Percentiles rank a stretch among this genome's conserved stretches.
These are phyloP conservation scores for Ophiosphaerella korrae DNA, from an alignment of 2,329 filamentous ascomycete species.

Conservation along the genomic window DNA sequence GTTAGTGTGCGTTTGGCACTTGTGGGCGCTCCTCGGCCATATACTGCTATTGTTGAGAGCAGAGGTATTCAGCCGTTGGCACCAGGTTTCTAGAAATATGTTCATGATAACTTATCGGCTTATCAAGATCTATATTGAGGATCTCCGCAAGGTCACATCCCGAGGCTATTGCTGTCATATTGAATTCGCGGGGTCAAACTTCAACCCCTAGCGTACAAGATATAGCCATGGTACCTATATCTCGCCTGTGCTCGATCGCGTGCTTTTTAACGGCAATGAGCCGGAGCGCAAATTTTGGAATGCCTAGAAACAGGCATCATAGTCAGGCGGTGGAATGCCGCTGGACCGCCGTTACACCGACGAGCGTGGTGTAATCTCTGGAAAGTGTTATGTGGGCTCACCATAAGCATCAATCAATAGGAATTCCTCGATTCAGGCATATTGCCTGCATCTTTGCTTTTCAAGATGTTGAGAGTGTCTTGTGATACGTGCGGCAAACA, in stretches of 20 bases:
- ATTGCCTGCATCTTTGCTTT: background rate
- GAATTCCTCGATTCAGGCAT: background rate
- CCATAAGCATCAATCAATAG: too few species aligned
- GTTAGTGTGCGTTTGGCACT: background rate
- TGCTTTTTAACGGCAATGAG: background rate
- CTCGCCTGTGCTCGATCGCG: background rate
- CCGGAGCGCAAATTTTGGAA: too few species aligned
- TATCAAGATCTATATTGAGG: conserved; percentile 3
- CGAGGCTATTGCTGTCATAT: conserved; percentile 4
- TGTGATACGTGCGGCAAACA: too few species aligned
- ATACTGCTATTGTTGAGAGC: background rate
- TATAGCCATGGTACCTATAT: background rate
- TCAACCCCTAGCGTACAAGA: background rate
- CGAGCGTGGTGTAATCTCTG: background rate
- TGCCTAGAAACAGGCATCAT: too few species aligned
- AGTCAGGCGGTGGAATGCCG: too few species aligned
- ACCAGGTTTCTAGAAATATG: background rate
- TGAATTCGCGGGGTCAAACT: conserved; percentile 1
- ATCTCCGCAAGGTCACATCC: background rate
- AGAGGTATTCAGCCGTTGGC: background rate
- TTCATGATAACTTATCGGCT: background rate
- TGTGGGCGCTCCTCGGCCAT: background rate
- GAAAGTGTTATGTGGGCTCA: background rate
- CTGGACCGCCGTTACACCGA: background rate
- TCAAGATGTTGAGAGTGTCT: background rate